Evolutionary conservation across 345 rosid species (phyloP).

Genomic region (Arabis hirsuta): DNA sequence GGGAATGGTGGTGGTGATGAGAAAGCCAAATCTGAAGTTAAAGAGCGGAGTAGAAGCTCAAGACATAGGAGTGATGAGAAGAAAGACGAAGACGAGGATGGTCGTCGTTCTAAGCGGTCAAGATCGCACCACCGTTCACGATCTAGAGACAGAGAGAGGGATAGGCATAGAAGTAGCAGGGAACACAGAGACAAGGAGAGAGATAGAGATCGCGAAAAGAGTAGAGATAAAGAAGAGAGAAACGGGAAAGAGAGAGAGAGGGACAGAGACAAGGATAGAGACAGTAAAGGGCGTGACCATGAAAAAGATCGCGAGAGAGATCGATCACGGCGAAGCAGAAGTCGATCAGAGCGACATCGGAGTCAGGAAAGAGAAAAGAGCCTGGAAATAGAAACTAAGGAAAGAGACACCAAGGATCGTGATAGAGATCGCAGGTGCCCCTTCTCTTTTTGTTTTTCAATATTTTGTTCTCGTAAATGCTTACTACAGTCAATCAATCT

Average conservation of each 20-base stretch:
- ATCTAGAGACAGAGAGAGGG: conserved; percentile 82
- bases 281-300: conserved; percentile 46
- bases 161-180: conserved; percentile 59
- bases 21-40: conserved; percentile 49
- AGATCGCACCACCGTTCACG: conserved; percentile 61
- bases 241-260: conserved; percentile 51
- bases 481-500: conserved; percentile 15
- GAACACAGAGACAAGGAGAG: conserved; percentile 63
- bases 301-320: conserved; percentile 62
- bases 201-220: conserved; percentile 48
- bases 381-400: conserved; percentile 56
- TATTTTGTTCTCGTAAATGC: neutral
- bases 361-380: conserved; percentile 63
- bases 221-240: conserved; percentile 42
- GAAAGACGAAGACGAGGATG: conserved; percentile 54
- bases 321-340: conserved; percentile 56
- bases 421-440: conserved; percentile 82
- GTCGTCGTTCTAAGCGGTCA: conserved; percentile 55
- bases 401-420: conserved; percentile 62
- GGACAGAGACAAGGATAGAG: conserved; percentile 62
- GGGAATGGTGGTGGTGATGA: conserved; percentile 66
- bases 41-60: conserved; percentile 61
- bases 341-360: conserved; percentile 63
- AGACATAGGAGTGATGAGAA: conserved; percentile 62
- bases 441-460: conserved; percentile 14